Conservation (phyloP, 2,329 filamentous ascomycete species). For the Didymosphaeria variabile region DNA sequence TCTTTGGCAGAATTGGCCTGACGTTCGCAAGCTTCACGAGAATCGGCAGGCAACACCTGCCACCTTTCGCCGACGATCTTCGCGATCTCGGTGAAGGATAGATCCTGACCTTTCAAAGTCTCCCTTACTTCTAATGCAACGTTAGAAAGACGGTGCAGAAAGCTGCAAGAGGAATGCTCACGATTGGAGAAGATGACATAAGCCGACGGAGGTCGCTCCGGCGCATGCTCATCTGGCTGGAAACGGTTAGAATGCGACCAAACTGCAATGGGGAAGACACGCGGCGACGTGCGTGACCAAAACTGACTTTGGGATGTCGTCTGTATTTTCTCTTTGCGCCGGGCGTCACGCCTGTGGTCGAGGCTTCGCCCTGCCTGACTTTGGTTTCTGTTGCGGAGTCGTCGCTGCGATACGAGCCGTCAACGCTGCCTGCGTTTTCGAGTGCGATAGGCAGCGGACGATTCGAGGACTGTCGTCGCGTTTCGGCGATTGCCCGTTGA, state of each 20-base stretch:
- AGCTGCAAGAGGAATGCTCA: slow-evolving; percentile 50
- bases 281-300: not conserved
- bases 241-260: slow-evolving; percentile 25
- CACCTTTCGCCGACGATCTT: slow-evolving; percentile 84
- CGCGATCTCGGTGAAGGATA: slow-evolving; percentile 84
- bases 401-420: slow-evolving; percentile 65
- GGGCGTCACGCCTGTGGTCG: slow-evolving; percentile 45
- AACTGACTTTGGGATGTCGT: slow-evolving; percentile 75
- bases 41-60: slow-evolving; percentile 72
- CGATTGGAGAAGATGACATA: slow-evolving; percentile 89
- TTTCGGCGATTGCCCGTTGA: slow-evolving; percentile 82
- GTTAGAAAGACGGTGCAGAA: slow-evolving; percentile 26
- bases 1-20: slow-evolving; percentile 79
- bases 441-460: slow-evolving; percentile 48
- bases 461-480: slow-evolving; percentile 62
- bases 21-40: slow-evolving; percentile 77
- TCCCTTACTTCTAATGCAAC: slow-evolving; percentile 72
- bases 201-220: slow-evolving; percentile 80
- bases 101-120: slow-evolving; percentile 75
- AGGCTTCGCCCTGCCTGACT: slow-evolving; percentile 54
- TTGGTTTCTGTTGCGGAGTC: slow-evolving; percentile 59
- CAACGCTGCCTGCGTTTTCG: slow-evolving; percentile 60
- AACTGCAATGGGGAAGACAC: not conserved
- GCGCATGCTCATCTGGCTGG: slow-evolving; percentile 79
- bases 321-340: slow-evolving; percentile 76